phyloP scores from a whole-genome alignment of 1,139 yeast genomes.

The Candida glucosophila region DNA sequence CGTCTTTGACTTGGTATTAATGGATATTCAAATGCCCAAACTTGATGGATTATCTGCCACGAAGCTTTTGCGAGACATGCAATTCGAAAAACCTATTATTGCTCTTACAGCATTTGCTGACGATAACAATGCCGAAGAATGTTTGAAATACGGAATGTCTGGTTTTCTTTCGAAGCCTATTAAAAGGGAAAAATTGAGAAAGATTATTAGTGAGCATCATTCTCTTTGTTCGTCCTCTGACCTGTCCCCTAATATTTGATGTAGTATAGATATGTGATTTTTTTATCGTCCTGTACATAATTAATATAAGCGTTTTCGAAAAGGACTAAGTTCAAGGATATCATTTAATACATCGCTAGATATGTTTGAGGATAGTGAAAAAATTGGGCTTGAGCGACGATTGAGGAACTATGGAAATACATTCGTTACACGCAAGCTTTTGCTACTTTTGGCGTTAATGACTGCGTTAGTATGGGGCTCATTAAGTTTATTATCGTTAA shows the following conservation, averaged over 20 bases:
- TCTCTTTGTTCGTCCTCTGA: no score
- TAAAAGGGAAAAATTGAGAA: constrained; percentile 55
- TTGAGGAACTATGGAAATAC: no score
- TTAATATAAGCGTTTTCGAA: no score
- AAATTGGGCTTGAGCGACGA: no score
- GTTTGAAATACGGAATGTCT: constrained; percentile 78
- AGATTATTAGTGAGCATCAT: constrained; percentile 38
- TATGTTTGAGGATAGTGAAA: no score
- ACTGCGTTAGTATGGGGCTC: constrained; percentile 33
- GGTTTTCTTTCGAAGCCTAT: constrained; percentile 87
- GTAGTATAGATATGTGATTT: no score
- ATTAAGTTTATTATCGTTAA: no score
- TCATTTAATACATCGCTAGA: no score
- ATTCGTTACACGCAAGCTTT: no score
- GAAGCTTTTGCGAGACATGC: constrained; percentile 53
- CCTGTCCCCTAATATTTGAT: no score
- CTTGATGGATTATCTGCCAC: constrained; percentile 86
- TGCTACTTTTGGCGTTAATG: constrained; percentile 8
- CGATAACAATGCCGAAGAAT: constrained; percentile 70
- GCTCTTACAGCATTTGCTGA: constrained; percentile 95
- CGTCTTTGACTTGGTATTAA: constrained; percentile 65
- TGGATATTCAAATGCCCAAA: constrained; percentile 97
- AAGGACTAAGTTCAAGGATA: no score
- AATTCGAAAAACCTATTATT: constrained; percentile 68
- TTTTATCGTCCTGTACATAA: no score